Base-by-base conservation (phyloP, 352 stramenopile genomes). In the Phytophthora nicotianae region DNA sequence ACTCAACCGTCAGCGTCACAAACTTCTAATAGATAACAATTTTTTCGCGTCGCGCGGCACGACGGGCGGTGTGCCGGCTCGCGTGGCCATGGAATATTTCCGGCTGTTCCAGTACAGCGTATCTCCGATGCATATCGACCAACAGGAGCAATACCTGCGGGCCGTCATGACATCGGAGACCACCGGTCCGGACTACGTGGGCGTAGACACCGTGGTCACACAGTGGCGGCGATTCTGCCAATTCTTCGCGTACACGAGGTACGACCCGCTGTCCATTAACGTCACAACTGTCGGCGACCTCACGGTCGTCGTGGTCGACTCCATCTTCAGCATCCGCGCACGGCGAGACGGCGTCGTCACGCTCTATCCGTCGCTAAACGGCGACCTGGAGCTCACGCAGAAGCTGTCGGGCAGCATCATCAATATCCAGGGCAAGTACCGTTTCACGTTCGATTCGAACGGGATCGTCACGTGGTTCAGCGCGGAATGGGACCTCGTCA, bases 61-160 rank as follows among this genome's bases (percentile, higher is more conserved):
- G 13, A 16, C 24, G 7, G 55, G 35, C 0, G 79, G 78, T 3
- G 59, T 65, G 2, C 78, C 79, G 0, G 68, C 55, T 11, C 65
- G 72, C 23, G 52, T 81, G 17, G 76, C 71, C 17, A 67, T 72
- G 50, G 80, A 89, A 48, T 90, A 85, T 57, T 80, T 89, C 53
- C 67, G 71, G 11, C 53, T 82, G 17, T 90, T 86, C 58, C 69
- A 86, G 57, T 50, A 74, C 27, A 77, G 78, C 8, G 74, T 57
- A 20, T 75, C 67, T 33, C 17, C 52, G 49, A 26, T 60, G 42
- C 50, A 59, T 17, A 51, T 64, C 26, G 37, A 61, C 2, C 53
- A 75, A 17, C 78, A 90, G 54, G 78, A 91, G 54, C 47, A 71
- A 21, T 89, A 88, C 43, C 37, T 90, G 16, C 78, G 81, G 0